Base-by-base conservation (phyloP, 495 filamentous ascomycete genomes). In the Cercophora newfieldiana region DNA sequence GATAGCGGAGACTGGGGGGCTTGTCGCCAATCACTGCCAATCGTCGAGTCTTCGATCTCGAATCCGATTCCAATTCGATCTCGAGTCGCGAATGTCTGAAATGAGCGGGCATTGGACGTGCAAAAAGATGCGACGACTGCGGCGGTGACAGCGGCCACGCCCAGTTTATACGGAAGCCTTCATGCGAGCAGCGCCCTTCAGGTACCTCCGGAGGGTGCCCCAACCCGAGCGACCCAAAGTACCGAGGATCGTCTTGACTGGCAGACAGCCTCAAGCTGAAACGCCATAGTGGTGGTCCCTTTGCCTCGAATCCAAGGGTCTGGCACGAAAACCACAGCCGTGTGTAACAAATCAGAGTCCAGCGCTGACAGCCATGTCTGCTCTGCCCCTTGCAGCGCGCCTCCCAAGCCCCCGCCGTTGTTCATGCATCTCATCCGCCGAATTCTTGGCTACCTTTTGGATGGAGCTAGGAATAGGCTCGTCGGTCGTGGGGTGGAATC, bases 221-320 rank as follows among this genome's bases (percentile, higher is more conserved):
- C 16, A 3, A 25, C 6, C 19, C 33, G 29, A 31, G 57, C 57
- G 33, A 6, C 57, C 31, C 29, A 47, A 37, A 47, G 29, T 37
- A 47, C 33, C 19, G 19, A 31, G 33, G 29, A 37, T 29, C 22
- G 26, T 44, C 4, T 44, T 16, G 10, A 44, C 57, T 65, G 37
- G 68, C 68, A 67, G 50, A 58, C 31, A 70, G 63, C 62, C 63
- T 50, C 69, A 71, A 44, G 26, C 66, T 71, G 69, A 71, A 71
- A 71, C 69, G 53, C 44, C 67, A 58, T 57, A 28, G 59, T 25
- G 58, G 31, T 29, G 24, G 22, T 18, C 19, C 58, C 25, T 66
- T 47, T 66, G 29, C 56, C 29, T 50, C 48, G 28, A 10, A 57
- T 57, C 63, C 54, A 44, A 54, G 25, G 63, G 49, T 54, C 49